Evolutionary conservation across 2,329 filamentous ascomycete species (phyloP), one percentile per base, ranked within the genome.

Genomic region (Arthroderma sp.): DNA sequence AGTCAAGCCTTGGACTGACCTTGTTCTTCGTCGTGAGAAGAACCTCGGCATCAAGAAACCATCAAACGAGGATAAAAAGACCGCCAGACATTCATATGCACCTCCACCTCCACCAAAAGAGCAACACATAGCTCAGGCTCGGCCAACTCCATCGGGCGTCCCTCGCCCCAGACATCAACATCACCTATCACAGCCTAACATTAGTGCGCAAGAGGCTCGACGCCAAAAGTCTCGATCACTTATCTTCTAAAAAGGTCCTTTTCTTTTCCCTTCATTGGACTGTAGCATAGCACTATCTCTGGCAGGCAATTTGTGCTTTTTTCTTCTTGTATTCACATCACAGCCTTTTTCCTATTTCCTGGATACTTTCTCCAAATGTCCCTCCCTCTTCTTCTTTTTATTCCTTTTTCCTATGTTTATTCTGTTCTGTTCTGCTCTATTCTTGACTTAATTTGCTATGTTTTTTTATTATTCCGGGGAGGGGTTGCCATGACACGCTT

Each of bases 1-100:
- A 49, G 68, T 72, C 57, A 82, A 80, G 65, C 75, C 76, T n/a
- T 85, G 82, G 82, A 81, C 81, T 0, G 80, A 83, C 55, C 71
- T 83, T 62, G 80, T 84, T 3, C 74, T 84, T 41, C 73, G 72
- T 60, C 71, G 71, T n/a, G 74, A 76, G 61, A 68, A 69, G 53
- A 73, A 66, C 58, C 65, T 67, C 57, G 72, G 66, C 58, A 64
- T 67, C 58, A 71, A 69, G 52, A 51, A 57, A 55, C 35, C 43
- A 59, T 9, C 44, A 54, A 19, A 57, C 59, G 57, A 59, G 49
- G 44, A 49, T 28, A n/a, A 31, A 44, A 21, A 57, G 58, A 33
- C 49, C 54, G 23, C 38, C 15, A 35, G 28, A 25, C 31, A 38
- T 15, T 38, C 55, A 37, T 51, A 49, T 11, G 53, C 57, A 25